These are phyloP conservation scores for Yamadazyma epiphylla DNA, from an alignment of 1,139 yeast species.

Conservation along the genomic window DNA sequence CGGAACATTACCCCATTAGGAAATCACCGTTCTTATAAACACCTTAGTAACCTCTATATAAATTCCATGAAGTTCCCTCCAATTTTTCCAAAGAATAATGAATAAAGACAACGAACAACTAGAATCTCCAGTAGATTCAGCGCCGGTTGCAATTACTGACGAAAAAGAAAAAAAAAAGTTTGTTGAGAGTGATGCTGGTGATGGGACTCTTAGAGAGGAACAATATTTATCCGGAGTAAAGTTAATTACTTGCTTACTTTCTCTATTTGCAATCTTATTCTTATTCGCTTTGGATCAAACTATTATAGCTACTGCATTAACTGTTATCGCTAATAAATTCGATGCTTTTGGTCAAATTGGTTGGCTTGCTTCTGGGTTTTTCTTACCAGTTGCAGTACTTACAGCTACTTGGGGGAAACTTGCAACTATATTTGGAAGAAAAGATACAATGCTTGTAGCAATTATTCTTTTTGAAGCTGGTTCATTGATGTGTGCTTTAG, in stretches of 20 bases:
- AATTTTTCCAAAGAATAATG: too few relatives aligned
- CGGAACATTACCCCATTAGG: too few relatives aligned
- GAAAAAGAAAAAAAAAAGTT: constrained; percentile 12
- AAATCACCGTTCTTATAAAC: too few relatives aligned
- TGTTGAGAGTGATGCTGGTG: constrained; percentile 34
- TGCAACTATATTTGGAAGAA: constrained; percentile 47
- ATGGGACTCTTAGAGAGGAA: constrained; percentile 34
- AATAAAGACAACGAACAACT: too few relatives aligned
- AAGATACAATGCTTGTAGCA: constrained; percentile 32
- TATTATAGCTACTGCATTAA: constrained; percentile 34
- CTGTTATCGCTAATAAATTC: constrained; percentile 36
- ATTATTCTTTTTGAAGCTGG: constrained; percentile 35
- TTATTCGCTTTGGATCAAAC: constrained; percentile 40
- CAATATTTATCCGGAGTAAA: constrained; percentile 27
- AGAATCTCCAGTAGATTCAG: too few relatives aligned
- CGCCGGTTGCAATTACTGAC: too few relatives aligned
- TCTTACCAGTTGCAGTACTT: constrained; percentile 39
- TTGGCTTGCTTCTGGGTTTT: constrained; percentile 61
- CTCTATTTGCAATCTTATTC: constrained; percentile 27
- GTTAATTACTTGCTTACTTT: constrained; percentile 20
- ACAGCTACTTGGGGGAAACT: constrained; percentile 37
- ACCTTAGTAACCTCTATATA: too few relatives aligned
- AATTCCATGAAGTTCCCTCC: too few relatives aligned
- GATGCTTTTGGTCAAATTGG: constrained; percentile 49
- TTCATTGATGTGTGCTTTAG: constrained; percentile 35